Evolutionary conservation across 73 alveolate genomes (phyloP), one percentile per base, ranked within the genome.

Genomic region (Paraurostyla sp.): DNA sequence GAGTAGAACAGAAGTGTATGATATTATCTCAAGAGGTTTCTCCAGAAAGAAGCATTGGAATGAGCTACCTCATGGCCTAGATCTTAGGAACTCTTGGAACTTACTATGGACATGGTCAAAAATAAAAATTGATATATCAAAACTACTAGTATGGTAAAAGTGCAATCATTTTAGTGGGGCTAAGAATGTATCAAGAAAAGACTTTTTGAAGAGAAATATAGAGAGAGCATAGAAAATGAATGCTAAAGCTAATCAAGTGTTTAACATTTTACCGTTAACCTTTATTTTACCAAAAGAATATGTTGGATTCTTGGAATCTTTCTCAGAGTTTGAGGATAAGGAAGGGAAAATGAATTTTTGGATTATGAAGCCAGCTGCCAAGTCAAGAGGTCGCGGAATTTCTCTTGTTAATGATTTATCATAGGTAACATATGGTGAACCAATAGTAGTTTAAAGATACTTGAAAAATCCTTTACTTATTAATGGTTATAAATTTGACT

Each of bases 11-110:
- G 99, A 98, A 88, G 99, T 98, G n/a, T 98, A 98, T 92, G 99
- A 98, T 86, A 98, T 98, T 46, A 98, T 98, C 32, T 92, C 98
- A 45, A 93, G 99, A 80, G 97, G 98, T 0, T 94, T 98, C 87
- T 91, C 93, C 56, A 92, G 97, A 51, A 96, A 97, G 85, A 83
- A 76, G 73, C 92, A 93, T 30, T 98, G 99, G 99, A 95, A 93
- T 71, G 99, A 98, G 78, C 89, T 98, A 22, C 99, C 99, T 35
- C 99, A 98, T 94, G 99, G 99, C 3, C 76, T 97, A 49, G 96
- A 97, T 38, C 88, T 98, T 0, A 89, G 99, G 22, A 92, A 96
- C 63, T 92, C 99, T n/a, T 98, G 99, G 99, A 98, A 98, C 89
- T 85, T 98, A 45, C 90, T 97, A 88, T 98, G 99, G 99, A 96